phyloP scores from a whole-genome alignment of 2,329 filamentous ascomycete genomes.

The Colletotrichum sp. region DNA sequence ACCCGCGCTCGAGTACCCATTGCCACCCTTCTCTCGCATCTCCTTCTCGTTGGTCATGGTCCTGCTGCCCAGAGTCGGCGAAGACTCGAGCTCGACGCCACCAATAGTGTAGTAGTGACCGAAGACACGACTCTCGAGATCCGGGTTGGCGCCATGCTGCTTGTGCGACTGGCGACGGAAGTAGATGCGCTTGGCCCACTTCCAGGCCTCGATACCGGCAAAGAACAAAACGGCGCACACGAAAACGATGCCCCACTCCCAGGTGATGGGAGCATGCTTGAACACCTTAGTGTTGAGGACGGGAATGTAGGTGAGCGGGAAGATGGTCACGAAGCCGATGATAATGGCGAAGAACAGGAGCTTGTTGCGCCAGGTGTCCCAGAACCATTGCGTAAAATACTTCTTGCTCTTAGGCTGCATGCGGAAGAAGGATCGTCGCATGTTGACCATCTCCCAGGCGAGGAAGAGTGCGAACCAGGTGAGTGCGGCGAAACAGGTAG shows the following conservation, averaged over 20 bases:
- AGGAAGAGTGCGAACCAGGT: constrained; percentile 79
- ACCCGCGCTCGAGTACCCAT: constrained; percentile 8
- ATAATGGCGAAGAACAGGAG: constrained; percentile 70
- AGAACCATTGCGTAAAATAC: constrained; percentile 69
- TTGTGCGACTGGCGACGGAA: constrained; percentile 34
- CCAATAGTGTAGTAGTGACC: constrained; percentile 32
- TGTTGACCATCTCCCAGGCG: constrained; percentile 77
- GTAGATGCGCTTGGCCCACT: constrained; percentile 58
- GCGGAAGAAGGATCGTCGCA: constrained; percentile 74
- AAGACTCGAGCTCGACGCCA: constrained; percentile 18
- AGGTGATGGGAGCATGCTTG: constrained; percentile 61
- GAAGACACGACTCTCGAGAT: constrained; percentile 37
- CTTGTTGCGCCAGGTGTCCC: constrained; percentile 71
- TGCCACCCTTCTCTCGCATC: constrained; percentile 17
- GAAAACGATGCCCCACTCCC: constrained; percentile 67
- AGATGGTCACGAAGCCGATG: constrained; percentile 49
- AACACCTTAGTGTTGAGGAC: constrained; percentile 62
- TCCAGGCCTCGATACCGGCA: constrained; percentile 61
- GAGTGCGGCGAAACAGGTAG: constrained; percentile 73
- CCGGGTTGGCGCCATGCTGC: constrained; percentile 20
- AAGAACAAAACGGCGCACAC: constrained; percentile 61
- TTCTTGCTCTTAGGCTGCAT: constrained; percentile 68
- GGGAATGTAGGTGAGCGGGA: constrained; percentile 61
- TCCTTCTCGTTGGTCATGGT: constrained; percentile 22
- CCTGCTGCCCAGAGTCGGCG: constrained; percentile 16